These are phyloP conservation scores for Aspergillus eucalypticola DNA, from an alignment of 2,329 filamentous ascomycete species.

Conservation along the genomic window DNA sequence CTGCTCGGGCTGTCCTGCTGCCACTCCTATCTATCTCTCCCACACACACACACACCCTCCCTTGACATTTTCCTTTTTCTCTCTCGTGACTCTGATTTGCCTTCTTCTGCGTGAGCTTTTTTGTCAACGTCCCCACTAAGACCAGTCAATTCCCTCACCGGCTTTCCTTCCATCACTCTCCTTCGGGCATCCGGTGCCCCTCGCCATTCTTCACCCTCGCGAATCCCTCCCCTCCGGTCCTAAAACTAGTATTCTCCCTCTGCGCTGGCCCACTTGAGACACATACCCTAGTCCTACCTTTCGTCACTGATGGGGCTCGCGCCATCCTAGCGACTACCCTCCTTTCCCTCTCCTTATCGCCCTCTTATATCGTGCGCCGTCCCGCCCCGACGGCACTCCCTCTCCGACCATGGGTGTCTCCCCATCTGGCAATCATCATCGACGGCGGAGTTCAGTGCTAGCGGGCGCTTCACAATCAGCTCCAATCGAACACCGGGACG, in stretches of 20 bases:
- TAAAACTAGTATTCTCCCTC: not conserved
- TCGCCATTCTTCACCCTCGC: constrained; percentile 2
- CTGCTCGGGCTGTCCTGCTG: not conserved
- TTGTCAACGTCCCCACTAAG: constrained; percentile 8
- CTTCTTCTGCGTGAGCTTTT: not conserved
- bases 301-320: constrained; percentile 20
- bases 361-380: constrained; percentile 2
- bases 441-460: constrained; percentile 42
- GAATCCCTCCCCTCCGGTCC: constrained; percentile 1
- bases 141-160: constrained; percentile 13
- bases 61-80: constrained; percentile 1
- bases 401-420: constrained; percentile 36
- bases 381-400: not conserved
- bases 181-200: constrained; percentile 4
- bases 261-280: constrained; percentile 1
- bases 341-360: constrained; percentile 1
- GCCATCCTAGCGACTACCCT: constrained; percentile 8
- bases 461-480: constrained; percentile 42
- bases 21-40: not conserved
- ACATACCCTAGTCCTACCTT: not conserved
- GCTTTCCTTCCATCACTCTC: constrained; percentile 8
- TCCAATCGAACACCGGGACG: constrained; percentile 38
- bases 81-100: constrained; percentile 1
- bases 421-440: constrained; percentile 37
- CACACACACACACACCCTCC: not conserved